These are phyloP conservation scores for Dillenia suffruticosa DNA, from an alignment of 164 flowering plant species.

Conservation along the genomic window DNA sequence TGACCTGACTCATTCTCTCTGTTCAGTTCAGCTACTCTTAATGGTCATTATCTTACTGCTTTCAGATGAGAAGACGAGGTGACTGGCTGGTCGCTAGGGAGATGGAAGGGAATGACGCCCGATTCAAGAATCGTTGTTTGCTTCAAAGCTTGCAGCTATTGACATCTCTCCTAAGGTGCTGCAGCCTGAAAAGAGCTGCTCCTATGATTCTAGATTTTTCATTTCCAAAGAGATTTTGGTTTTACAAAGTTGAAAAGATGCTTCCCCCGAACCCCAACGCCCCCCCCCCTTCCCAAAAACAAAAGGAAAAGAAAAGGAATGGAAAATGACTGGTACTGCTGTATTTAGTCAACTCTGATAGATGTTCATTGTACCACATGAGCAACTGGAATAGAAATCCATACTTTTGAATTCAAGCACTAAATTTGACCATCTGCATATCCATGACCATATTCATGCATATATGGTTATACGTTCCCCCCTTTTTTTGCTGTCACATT, in stretches of 20 bases:
- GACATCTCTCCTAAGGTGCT: constrained; percentile 16
- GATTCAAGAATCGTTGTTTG: constrained; percentile 4
- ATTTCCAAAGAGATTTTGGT: constrained; percentile 14
- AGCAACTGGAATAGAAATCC: no score
- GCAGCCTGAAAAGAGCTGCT: constrained; percentile 8
- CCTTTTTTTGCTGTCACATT: no score
- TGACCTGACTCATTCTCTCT: no score
- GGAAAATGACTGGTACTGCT: no score
- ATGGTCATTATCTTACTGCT: constrained; percentile 4
- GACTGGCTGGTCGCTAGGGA: constrained; percentile 2
- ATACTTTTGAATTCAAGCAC: no score
- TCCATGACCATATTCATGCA: no score
- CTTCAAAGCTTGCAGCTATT: constrained; percentile 22
- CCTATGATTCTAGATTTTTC: constrained; percentile 15
- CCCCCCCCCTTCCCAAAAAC: background rate
- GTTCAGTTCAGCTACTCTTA: constrained; percentile 2
- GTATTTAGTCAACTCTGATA: no score
- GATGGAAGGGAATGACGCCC: no score
- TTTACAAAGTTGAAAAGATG: constrained; percentile 11
- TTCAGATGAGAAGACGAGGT: constrained; percentile 36
- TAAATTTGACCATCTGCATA: no score
- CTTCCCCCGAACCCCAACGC: background rate
- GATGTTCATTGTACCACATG: no score
- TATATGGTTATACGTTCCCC: no score
- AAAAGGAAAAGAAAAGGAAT: no score